Conservation (phyloP, 495 filamentous ascomycete species). For the Annulohypoxylon bovei region DNA sequence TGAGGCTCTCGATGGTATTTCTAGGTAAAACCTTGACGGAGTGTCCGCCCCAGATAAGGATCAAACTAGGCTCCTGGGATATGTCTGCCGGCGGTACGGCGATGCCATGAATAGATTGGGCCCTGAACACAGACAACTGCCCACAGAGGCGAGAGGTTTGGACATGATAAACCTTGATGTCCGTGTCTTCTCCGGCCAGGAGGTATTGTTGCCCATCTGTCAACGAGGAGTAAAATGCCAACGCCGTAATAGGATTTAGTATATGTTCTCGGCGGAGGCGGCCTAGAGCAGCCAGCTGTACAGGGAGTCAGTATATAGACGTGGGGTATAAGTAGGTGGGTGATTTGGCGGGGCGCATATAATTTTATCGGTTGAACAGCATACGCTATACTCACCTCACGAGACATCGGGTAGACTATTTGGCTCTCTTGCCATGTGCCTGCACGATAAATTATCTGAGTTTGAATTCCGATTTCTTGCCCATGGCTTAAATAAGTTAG, state of each 20-base stretch:
- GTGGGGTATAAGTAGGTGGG: background rate
- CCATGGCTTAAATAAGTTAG: background rate
- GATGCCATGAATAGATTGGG: slow-evolving; percentile 78
- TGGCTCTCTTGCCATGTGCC: slow-evolving; percentile 31
- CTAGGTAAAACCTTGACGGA: slow-evolving; percentile 46
- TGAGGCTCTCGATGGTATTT: slow-evolving; percentile 33
- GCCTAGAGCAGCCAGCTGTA: slow-evolving; percentile 16
- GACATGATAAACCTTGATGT: slow-evolving; percentile 69
- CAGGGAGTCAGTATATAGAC: slow-evolving; percentile 18
- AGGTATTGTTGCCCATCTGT: slow-evolving; percentile 55
- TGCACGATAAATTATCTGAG: background rate
- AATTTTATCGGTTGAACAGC: slow-evolving; percentile 5
- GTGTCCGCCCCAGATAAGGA: slow-evolving; percentile 69
- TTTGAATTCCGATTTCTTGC: background rate
- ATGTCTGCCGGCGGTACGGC: slow-evolving; percentile 44
- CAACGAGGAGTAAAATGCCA: slow-evolving; percentile 56
- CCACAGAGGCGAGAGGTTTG: slow-evolving; percentile 48
- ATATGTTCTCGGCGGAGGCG: slow-evolving; percentile 48
- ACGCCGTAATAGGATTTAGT: slow-evolving; percentile 67
- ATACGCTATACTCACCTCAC: slow-evolving; percentile 36
- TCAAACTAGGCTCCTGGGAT: slow-evolving; percentile 27
- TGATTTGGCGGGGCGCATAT: slow-evolving; percentile 4
- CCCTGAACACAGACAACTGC: slow-evolving; percentile 63
- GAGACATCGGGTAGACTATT: slow-evolving; percentile 37
- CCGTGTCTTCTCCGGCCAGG: slow-evolving; percentile 78